Conservation (phyloP, 2,329 filamentous ascomycete genomes). For the Alternaria arborescens region DNA sequence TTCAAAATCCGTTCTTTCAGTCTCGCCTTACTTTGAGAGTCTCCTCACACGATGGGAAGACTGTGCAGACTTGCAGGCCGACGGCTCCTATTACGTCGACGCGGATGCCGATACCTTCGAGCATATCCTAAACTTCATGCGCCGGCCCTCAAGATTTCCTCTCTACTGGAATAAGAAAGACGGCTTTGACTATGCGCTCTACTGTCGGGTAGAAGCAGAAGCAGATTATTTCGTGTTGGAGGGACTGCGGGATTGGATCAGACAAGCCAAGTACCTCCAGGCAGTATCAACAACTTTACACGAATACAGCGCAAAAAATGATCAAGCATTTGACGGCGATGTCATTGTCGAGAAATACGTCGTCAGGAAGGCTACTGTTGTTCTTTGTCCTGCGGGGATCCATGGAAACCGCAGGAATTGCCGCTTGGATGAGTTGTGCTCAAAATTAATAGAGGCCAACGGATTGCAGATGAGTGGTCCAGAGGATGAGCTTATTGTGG, state of each 20-base stretch:
- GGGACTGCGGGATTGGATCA: slow-evolving; percentile 42
- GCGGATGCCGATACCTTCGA: slow-evolving; percentile 45
- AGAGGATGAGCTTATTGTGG: background rate
- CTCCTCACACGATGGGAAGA: slow-evolving; percentile 7
- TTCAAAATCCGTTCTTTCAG: background rate
- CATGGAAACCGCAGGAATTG: fast-evolving
- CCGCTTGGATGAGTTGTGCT: background rate
- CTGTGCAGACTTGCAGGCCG: background rate
- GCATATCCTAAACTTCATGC: slow-evolving; percentile 16
- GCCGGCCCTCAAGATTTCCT: slow-evolving; percentile 14
- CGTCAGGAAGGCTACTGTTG: background rate
- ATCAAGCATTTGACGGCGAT: background rate
- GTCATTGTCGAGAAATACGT: background rate
- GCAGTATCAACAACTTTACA: background rate
- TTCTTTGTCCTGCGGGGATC: background rate
- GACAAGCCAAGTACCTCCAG: slow-evolving; percentile 15
- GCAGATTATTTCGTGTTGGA: slow-evolving; percentile 43
- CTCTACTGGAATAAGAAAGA: slow-evolving; percentile 43
- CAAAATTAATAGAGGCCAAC: background rate
- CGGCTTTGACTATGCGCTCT: slow-evolving; percentile 44
- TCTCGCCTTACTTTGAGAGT: background rate
- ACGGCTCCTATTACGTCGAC: slow-evolving; percentile 50
- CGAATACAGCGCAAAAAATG: background rate
- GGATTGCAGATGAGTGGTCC: background rate
- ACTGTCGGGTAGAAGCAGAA: slow-evolving; percentile 38